Evolutionary conservation across 768 basidiomycete genomes (phyloP), one percentile per base, ranked within the genome.

Genomic region (Daedaleopsis sinensis): DNA sequence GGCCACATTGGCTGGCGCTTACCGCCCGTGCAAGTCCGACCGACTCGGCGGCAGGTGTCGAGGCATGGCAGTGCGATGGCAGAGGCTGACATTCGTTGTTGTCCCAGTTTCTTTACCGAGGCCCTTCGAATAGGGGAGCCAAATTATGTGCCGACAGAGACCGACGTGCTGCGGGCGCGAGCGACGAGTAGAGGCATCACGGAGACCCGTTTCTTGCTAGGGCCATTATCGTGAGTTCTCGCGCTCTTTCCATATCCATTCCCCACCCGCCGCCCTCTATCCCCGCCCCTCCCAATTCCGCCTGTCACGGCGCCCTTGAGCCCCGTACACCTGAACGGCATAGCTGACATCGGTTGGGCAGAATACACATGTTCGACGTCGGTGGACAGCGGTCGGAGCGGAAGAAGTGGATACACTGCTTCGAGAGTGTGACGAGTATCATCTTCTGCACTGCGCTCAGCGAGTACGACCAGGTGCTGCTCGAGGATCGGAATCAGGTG

Each of bases 131-230:
- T 98, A 72, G 93, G 91, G 1, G 74, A 84, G 1, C 81, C 85
- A 0, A 87, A 84, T n/a, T 98, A 96, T 70, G 78, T 90, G 0
- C 96, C 96, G 0, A 91, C 88, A 19, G 91, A 93, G 69, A 87
- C 83, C 8, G 96, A 98, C 70, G 90, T 96, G 2, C 78, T 98
- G 27, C 80, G 93, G 24, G 93, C 93, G n/a, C 84, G 94, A 65
- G 86, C 87, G 59, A 96, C 96, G 79, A 93, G 88, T 57, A 88
- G 91, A 3, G 94, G 94, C 18, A 96, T 98, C 67, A 88, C 87
- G 6, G 95, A 98, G 76, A 97, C 95, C 7, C 76, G 89, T 69
- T 92, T 93, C 59, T 80, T 79, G 13, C 84, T 91, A 82, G 90
- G 89, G 3, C 83, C 74, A 27, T 57, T 79, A 57, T 76, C 73